phyloP scores from a whole-genome alignment of 1,284 basidiomycete species.

The Heterobasidion irregulare region DNA sequence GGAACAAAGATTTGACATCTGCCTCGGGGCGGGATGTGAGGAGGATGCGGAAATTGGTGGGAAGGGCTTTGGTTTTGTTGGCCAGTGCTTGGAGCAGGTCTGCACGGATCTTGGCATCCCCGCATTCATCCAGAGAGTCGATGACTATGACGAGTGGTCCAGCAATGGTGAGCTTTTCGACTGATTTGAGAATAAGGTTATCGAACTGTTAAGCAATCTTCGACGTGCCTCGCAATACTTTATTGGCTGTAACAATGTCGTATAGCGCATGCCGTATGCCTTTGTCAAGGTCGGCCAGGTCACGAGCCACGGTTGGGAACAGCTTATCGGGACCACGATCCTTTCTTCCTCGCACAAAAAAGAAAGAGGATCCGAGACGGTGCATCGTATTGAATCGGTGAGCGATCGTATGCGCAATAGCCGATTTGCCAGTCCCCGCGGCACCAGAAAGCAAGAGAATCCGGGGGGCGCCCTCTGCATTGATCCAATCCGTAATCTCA shows the following conservation, averaged over 20 bases:
- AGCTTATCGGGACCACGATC: not conserved
- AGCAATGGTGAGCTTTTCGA: not conserved
- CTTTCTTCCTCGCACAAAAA: not conserved
- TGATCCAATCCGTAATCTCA: not conserved
- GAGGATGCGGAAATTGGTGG: not conserved
- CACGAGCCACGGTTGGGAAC: not conserved
- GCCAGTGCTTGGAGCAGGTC: not conserved
- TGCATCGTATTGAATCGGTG: not conserved
- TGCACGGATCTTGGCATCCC: not conserved
- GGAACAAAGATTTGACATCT: not conserved
- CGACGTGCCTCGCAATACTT: not conserved
- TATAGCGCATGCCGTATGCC: not conserved
- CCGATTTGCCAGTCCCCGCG: not conserved
- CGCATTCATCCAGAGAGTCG: not conserved
- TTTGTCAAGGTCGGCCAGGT: not conserved
- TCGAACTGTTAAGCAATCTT: not conserved
- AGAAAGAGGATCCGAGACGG: not conserved
- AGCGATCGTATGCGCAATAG: not conserved
- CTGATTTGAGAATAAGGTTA: not conserved
- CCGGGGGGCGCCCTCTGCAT: not conserved
- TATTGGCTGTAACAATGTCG: not conserved
- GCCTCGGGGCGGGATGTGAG: not conserved
- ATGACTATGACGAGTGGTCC: not conserved
- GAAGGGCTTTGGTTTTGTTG: not conserved
- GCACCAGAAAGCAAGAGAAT: not conserved